Percentiles rank a stretch among this genome's conserved stretches.
phyloP scores from a whole-genome alignment of 371 early-diverging fungal species.

The Apophysomyces sp. region DNA sequence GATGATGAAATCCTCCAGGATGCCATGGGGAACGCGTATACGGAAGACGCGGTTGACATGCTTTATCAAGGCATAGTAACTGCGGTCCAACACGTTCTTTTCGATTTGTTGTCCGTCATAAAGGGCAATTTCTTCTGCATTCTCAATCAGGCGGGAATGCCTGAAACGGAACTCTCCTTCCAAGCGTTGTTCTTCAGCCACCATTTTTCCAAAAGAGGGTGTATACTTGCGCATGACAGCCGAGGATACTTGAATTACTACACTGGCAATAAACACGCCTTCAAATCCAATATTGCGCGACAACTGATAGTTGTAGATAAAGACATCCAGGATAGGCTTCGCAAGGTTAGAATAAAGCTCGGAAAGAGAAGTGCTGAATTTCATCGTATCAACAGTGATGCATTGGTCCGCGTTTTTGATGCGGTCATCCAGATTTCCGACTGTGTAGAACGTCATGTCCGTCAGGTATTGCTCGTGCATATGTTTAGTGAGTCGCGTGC shows the following conservation, averaged over 20 bases:
- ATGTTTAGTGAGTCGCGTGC: slow-evolving; percentile 80
- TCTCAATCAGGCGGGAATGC: slow-evolving; percentile 84
- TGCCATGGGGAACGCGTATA: slow-evolving; percentile 79
- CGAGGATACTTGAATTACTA: slow-evolving; percentile 75
- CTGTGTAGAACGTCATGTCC: slow-evolving; percentile 85
- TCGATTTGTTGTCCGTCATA: slow-evolving; percentile 80
- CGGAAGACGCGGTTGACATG: slow-evolving; percentile 83
- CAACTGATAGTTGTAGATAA: slow-evolving; percentile 86
- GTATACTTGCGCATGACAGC: slow-evolving; percentile 74
- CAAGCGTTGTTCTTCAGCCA: slow-evolving; percentile 77
- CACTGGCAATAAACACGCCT: slow-evolving; percentile 65
- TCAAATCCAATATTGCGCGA: slow-evolving; percentile 76
- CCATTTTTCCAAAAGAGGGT: slow-evolving; percentile 89
- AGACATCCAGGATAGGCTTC: slow-evolving; percentile 86
- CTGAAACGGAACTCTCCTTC: slow-evolving; percentile 90
- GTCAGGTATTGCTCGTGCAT: slow-evolving; percentile 83
- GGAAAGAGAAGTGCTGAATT: slow-evolving; percentile 77
- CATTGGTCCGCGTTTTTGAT: slow-evolving; percentile 90
- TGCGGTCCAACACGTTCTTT: slow-evolving; percentile 70
- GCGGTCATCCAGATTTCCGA: slow-evolving; percentile 81
- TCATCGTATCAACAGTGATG: slow-evolving; percentile 86
- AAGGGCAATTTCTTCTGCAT: slow-evolving; percentile 90
- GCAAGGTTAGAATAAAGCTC: slow-evolving; percentile 83
- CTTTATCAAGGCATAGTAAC: slow-evolving; percentile 73
- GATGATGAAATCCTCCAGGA: slow-evolving; percentile 90